These are phyloP conservation scores for Aspergillus pseudonomiae DNA, from an alignment of 2,329 filamentous ascomycete genomes.

Conservation along the genomic window DNA sequence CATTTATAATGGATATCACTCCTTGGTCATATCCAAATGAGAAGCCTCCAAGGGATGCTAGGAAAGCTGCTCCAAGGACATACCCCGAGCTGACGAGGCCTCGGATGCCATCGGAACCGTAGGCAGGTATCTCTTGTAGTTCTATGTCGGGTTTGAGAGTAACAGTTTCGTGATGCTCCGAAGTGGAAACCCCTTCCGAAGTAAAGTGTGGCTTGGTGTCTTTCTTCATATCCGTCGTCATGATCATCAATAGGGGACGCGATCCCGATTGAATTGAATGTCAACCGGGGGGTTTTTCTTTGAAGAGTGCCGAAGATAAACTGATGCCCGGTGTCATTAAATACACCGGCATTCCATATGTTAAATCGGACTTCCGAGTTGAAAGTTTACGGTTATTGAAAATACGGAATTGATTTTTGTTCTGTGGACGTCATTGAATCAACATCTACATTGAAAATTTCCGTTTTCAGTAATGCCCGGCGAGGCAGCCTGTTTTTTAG, in stretches of 20 bases:
- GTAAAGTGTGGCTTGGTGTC: background rate
- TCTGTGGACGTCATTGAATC: background rate
- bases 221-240: background rate
- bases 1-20: constrained; percentile 49
- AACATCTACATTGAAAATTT: background rate
- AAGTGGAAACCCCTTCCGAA: background rate
- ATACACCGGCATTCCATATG: background rate
- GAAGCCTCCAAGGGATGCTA: constrained; percentile 47
- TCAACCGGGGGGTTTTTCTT: background rate
- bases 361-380: background rate
- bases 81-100: constrained; percentile 42
- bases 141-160: background rate
- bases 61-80: constrained; percentile 46
- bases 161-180: background rate
- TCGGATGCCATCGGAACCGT: constrained; percentile 33
- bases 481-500: background rate
- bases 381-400: constrained; percentile 1
- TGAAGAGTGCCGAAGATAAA: background rate
- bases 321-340: background rate
- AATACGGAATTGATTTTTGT: background rate
- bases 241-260: background rate
- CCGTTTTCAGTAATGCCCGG: background rate
- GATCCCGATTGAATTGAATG: background rate
- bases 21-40: constrained; percentile 51
- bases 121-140: constrained; percentile 14